phyloP scores from a whole-genome alignment of 1,284 basidiomycete genomes.

The Puccinia hordei region DNA sequence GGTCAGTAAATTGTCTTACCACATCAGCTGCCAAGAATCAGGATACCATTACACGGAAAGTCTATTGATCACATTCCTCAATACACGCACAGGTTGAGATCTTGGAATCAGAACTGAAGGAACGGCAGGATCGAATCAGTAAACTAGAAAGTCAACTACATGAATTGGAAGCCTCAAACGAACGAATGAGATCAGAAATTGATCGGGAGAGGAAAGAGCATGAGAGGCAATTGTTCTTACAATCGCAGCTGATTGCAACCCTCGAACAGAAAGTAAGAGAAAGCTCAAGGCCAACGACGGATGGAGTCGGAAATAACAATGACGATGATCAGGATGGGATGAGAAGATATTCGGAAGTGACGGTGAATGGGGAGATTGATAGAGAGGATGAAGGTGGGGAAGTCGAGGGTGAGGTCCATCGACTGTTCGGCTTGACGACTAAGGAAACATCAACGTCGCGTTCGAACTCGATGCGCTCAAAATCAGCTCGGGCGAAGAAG shows the following conservation, averaged over 20 bases:
- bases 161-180: neutral
- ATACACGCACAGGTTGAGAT: neutral
- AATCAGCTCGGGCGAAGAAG: neutral
- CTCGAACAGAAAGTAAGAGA: conserved; percentile 6
- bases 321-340: conserved; percentile 1
- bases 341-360: conserved; percentile 32
- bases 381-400: conserved; percentile 1
- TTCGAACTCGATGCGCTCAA: neutral
- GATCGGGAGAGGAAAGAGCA: conserved; percentile 1
- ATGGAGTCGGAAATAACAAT: neutral
- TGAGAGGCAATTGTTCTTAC: neutral
- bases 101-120: neutral
- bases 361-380: conserved; percentile 15
- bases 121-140: neutral
- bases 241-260: neutral
- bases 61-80: neutral
- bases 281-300: neutral
- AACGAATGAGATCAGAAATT: neutral
- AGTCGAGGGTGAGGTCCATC: neutral
- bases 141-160: neutral
- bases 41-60: no score
- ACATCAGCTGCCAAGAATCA: neutral
- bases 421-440: neutral
- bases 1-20: neutral
- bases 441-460: neutral